Base-by-base conservation (phyloP, 2,329 filamentous ascomycete genomes). In the Mycocentrospora acerina region DNA sequence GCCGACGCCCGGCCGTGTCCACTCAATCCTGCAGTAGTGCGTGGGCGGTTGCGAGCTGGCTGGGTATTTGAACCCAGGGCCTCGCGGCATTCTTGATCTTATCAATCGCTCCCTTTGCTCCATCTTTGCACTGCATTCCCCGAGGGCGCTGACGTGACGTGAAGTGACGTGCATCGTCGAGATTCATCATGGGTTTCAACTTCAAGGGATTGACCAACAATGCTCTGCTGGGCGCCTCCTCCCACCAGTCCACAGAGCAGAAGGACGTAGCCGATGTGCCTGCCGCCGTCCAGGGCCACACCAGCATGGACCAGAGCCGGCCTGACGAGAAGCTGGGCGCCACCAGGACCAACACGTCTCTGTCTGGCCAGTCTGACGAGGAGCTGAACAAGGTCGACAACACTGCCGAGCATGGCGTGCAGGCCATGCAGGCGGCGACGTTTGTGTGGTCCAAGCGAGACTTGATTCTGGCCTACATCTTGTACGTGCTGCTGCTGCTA, bases 331-430 rank as follows among this genome's bases (percentile, higher is more conserved):
- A 64, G 44, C 35, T 58, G 14, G 59, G 59, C 19, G 49, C 48
- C 13, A 54, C 59, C 1, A 44, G 53, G 24, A 35, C 37, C 8
- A 38, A 38, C 14, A 38, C 34, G 9, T 46, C 44, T 28, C 28
- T 46, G 15, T 48, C 46, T 11, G 24, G 26, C 13, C 44, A 51
- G n/a, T 52, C 55, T 6, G 60, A 63, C 18, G 57, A 60, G 30
- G 58, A 61, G 24, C 31, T 64, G 43, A 62, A 57, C 51, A 62
- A 54, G 45, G 44, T 64, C 34, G 60, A 64, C 12, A 55, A 52
- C 12, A 53, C 48, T 32, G 60, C 57, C 18, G 53, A 62, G 42
- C 29, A 38, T 4, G 60, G 60, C 49, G 59, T 63, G 1, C 55
- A 60, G 43, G 50, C 48, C 29, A 45, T 57, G 2, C 58, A 64